phyloP scores from a whole-genome alignment of 257 asterid species.

The Nicotiana tabacum region DNA sequence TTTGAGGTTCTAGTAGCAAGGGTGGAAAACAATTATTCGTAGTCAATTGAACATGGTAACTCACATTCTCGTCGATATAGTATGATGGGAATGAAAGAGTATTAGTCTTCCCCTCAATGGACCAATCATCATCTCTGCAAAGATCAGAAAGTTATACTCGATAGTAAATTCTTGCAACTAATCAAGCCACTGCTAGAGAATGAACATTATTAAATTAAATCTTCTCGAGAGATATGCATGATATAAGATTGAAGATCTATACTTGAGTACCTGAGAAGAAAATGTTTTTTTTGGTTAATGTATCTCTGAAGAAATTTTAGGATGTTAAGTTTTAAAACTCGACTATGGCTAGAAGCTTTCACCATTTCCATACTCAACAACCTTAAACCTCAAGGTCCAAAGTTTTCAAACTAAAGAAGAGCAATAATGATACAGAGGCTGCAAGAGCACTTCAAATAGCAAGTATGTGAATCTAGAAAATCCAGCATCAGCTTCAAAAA shows the following conservation, averaged over 20 bases:
- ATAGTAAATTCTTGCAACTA: background rate
- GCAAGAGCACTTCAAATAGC: background rate
- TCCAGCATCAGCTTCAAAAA: conserved; percentile 6
- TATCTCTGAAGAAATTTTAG: background rate
- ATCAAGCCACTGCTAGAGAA: background rate
- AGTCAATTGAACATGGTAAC: conserved; percentile 20
- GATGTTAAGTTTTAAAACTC: background rate
- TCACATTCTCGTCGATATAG: conserved; percentile 97
- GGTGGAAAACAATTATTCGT: background rate
- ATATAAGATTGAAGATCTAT: background rate
- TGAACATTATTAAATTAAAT: background rate
- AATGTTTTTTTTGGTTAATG: background rate
- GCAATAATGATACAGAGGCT: background rate
- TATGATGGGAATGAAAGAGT: conserved; percentile 90
- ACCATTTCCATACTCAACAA: background rate
- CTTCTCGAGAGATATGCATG: background rate
- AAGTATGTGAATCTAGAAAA: background rate
- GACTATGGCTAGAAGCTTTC: background rate
- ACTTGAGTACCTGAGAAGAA: background rate
- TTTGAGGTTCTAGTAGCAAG: background rate
- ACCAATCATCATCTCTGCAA: conserved; percentile 94
- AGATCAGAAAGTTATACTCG: conserved; percentile 17
- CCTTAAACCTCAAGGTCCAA: conserved; percentile 5
- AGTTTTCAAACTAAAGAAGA: background rate
- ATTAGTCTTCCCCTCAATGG: conserved; percentile 73